Percentiles rank a stretch among this genome's conserved stretches.
phyloP scores from a whole-genome alignment of 2,329 filamentous ascomycete genomes.

The Leptographium procerum region DNA sequence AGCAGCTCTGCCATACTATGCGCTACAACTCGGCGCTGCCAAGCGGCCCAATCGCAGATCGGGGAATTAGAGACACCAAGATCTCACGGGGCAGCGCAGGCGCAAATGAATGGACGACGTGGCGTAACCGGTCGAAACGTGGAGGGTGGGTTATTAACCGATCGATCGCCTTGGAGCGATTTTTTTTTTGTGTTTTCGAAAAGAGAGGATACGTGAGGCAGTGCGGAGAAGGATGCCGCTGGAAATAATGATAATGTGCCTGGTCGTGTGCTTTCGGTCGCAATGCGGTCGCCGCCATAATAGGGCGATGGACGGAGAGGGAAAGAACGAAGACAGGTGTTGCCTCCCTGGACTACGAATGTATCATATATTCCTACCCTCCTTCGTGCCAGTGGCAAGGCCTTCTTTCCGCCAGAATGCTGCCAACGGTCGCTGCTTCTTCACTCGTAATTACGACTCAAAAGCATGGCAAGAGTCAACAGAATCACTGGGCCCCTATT shows the following conservation, averaged over 20 bases:
- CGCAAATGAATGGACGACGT: not conserved
- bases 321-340: not conserved
- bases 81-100: not conserved
- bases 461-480: not conserved
- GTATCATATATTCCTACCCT: not conserved
- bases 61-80: not conserved
- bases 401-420: not conserved
- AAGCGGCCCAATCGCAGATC: not conserved
- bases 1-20: slow-evolving; percentile 11
- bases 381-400: not conserved
- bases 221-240: not conserved
- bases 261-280: not conserved
- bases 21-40: not conserved
- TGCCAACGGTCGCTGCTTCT: not conserved
- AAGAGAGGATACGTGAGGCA: not conserved
- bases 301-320: not conserved
- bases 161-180: not conserved
- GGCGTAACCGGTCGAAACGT: not conserved
- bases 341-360: not conserved
- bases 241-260: not conserved
- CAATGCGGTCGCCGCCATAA: not conserved
- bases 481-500: not conserved
- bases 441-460: not conserved
- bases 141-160: not conserved
- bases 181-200: not conserved